Evolutionary conservation across 73 alveolate species (phyloP), one percentile per base, ranked within the genome.

Genomic region (Paraurostyla sp.): DNA sequence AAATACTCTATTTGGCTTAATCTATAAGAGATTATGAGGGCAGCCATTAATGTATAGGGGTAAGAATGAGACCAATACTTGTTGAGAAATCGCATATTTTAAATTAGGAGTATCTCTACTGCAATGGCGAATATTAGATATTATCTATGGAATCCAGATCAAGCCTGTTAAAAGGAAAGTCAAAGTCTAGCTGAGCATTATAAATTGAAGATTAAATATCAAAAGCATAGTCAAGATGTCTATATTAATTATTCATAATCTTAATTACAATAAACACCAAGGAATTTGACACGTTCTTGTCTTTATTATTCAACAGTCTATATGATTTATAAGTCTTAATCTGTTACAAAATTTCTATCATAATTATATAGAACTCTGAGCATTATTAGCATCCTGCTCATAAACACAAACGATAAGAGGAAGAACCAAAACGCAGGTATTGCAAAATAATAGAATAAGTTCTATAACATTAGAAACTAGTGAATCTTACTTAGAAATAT

Each of bases 361-460:
- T 48, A 73, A 45, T 45, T 73, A 9, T 45, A 13, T 29, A 73
- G 32, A 11, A 71, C 71, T 73, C 51, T 73, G 13, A 73, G 52
- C 65, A 73, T 73, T 1, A 73, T 23, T 0, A 73, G 3, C 6
- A 73, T n/a, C 46, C 86, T 43, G 29, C 86, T 73, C 23, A 43
- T 20, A 25, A 73, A 73, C 15, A 73, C 86, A 73, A 73, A 73
- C 0, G 71, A 23, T 0, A 73, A 25, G 2, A 73, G 1, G 40
- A 73, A 73, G 33, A 46, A 46, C 86, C 86, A 73, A 73, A 73
- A 73, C 3, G 86, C 86, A 20, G 86, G 86, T 6, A 73, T 73
- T 1, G 86, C 86, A 27, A 73, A 73, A 49, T 73, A 73, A 29
- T 50, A 42, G 27, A 73, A 73, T 46, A 73, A 16, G 13, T 16